phyloP scores from a whole-genome alignment of 257 asterid species.

The Oldenlandia corymbosa region DNA sequence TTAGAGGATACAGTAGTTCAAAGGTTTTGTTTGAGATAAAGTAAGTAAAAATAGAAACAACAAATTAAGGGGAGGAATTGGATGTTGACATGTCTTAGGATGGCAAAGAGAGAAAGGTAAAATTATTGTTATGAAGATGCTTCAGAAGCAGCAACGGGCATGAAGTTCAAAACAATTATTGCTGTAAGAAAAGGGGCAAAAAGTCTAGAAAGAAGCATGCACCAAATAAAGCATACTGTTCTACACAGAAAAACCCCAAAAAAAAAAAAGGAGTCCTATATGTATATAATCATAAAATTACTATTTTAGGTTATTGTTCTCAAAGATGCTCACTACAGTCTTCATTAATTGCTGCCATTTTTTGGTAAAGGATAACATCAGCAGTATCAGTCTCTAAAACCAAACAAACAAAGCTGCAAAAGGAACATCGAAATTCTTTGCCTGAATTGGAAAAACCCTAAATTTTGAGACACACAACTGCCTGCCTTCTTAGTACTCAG shows the following conservation, averaged over 20 bases:
- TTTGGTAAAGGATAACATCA: background rate
- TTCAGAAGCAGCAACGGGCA: conserved; percentile 13
- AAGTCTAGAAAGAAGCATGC: conserved; percentile 15
- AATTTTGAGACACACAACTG: background rate
- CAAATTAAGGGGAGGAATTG: background rate
- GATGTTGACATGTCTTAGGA: conserved; percentile 42
- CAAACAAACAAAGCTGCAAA: background rate
- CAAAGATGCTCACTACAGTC: conserved; percentile 10
- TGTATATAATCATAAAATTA: conserved; percentile 10
- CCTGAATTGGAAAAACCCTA: background rate
- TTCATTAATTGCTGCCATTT: conserved; percentile 3
- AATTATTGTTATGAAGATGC: conserved; percentile 25
- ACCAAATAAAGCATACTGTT: conserved; percentile 27
- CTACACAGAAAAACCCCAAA: background rate
- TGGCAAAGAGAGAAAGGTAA: conserved; percentile 28
- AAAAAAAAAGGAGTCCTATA: background rate
- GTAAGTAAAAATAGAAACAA: background rate
- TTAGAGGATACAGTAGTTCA: background rate
- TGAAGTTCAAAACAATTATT: conserved; percentile 24
- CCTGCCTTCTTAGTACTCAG: no score
- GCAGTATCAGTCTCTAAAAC: background rate
- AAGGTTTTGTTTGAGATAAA: no score
- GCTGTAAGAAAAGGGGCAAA: conserved; percentile 24
- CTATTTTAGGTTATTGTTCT: conserved; percentile 11
- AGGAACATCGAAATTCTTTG: background rate